These are phyloP conservation scores for Saksenaea vasiformis DNA, from an alignment of 371 early-diverging fungal species.

Conservation along the genomic window DNA sequence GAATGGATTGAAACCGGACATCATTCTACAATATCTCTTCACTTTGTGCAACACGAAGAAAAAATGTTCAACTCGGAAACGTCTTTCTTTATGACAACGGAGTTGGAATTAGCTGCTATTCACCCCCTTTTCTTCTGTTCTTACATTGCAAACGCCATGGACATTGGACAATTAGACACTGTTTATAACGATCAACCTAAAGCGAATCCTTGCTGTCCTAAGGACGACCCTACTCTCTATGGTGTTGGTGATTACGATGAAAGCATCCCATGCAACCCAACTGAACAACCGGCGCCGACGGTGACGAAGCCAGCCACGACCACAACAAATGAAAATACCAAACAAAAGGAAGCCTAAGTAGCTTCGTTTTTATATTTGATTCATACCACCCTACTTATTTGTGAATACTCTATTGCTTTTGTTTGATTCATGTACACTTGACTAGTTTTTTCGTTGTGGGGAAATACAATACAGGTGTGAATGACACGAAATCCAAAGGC, in stretches of 20 bases:
- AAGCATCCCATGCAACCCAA: background rate
- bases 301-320: background rate
- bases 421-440: background rate
- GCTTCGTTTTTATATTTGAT: background rate
- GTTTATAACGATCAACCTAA: background rate
- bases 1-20: background rate
- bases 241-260: conserved; percentile 2
- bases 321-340: background rate
- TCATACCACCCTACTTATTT: background rate
- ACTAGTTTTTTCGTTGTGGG: no score
- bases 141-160: background rate
- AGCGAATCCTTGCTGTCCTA: background rate
- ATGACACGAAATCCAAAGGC: no score
- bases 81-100: background rate
- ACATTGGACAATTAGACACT: conserved; percentile 2
- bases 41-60: no score
- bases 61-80: background rate
- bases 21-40: no score
- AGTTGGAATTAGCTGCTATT: no score
- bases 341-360: background rate
- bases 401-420: background rate
- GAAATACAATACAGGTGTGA: no score
- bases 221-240: background rate
- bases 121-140: background rate
- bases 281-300: background rate